phyloP scores from a whole-genome alignment of 148 eudicot species.

The Vaccinium macrocarpon region DNA sequence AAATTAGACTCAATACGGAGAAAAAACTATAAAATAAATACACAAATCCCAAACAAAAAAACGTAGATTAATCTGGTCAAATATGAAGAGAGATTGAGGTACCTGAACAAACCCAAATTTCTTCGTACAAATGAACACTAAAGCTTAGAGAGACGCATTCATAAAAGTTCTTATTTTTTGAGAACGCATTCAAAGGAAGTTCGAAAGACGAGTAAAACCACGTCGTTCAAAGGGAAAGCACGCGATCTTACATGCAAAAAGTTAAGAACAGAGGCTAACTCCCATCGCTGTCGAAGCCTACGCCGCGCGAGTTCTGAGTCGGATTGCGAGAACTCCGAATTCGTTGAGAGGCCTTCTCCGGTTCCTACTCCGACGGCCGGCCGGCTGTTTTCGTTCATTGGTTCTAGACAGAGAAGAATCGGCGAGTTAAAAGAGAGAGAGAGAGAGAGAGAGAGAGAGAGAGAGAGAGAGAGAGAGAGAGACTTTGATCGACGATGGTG shows the following conservation, averaged over 20 bases:
- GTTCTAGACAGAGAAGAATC: background rate
- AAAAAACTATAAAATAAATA: background rate
- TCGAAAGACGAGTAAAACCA: background rate
- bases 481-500: background rate
- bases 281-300: constrained; percentile 64
- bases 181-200: too few species aligned
- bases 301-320: constrained; percentile 28
- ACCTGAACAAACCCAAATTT: background rate
- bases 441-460: constrained; percentile 14
- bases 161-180: too few species aligned
- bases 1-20: too few species aligned
- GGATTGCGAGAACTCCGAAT: background rate
- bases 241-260: constrained; percentile 45
- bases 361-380: constrained; percentile 19
- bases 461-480: constrained; percentile 10
- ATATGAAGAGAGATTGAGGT: background rate
- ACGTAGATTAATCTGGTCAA: background rate
- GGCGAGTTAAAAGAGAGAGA: background rate
- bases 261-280: constrained; percentile 75
- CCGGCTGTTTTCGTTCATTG: constrained; percentile 24
- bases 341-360: background rate
- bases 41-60: background rate
- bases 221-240: background rate
- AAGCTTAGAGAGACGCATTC: background rate
- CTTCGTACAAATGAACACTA: background rate